Base-by-base conservation (phyloP, 2,329 filamentous ascomycete genomes). In the Pyrenochaeta sp. region DNA sequence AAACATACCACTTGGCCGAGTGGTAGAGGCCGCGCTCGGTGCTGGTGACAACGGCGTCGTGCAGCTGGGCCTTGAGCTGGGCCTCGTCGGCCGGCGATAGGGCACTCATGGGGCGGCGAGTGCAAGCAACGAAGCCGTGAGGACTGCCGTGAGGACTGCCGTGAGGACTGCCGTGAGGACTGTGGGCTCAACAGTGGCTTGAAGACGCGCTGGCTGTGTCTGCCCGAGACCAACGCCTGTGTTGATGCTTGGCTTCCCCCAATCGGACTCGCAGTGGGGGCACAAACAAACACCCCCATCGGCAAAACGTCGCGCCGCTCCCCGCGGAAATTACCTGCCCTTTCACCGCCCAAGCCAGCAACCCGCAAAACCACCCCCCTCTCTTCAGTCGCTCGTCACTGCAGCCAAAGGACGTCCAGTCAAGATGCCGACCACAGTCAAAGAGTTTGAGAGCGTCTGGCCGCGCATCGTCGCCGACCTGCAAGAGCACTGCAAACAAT, bases 21-120 rank as follows among this genome's bases (percentile, higher is more conserved):
- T 97, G 93, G 71, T 97, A 98, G 11, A 99, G 84, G 75, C 95
- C 97, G 74, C 95, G 84, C 74, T 99, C 95, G 1, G 92, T 96
- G 79, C 93, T 98, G 72, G 92, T 92, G 20, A 95, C 83, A 2
- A 95, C 89, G 27, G 94, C 92, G 68, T 92, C 89, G 74, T 96
- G 91, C 37, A 97, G 83, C 30, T 91, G 86, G 32, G 83, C 84
- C 69, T 89, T 87, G 56, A 96, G 81, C 70, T 92, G 88, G 45
- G 76, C 74, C 52, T 75, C 71, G 41, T 82, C 79, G 45, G 75
- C 73, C 49, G 60, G 64, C 27, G 79, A 76, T 20, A 82, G 37
- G 17, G 60, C 49, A 41, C 54, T 50, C 59, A 62, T 64, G 29
- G n/a, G n/a, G 39, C 49, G 49, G 15, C 18, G 12, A 5, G 15